Base-by-base conservation (phyloP, 2,329 filamentous ascomycete genomes). In the Diplodia scrobiculata region DNA sequence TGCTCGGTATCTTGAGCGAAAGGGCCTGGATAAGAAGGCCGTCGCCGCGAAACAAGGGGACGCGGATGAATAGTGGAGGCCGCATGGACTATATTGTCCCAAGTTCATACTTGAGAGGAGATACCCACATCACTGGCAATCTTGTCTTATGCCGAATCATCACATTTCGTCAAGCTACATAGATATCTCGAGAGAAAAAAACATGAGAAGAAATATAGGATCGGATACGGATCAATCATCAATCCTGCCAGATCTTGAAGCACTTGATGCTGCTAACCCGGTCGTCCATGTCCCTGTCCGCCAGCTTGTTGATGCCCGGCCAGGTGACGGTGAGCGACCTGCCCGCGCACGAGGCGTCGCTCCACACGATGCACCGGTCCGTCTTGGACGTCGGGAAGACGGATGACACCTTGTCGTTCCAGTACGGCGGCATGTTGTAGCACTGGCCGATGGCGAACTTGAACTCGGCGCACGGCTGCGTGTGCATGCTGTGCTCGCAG, bases 1-100 rank as follows among this genome's bases (percentile, higher is more conserved):
- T 74, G 84, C 83, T 62, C 80, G 82, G 68, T 89, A 86, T 76
- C 79, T 82, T 54, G 79, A 78, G 66, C 80, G 78, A 2, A 84
- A 85, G 73, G 80, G 83, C 54, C 73, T 81, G 36, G 58, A 52
- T n/a, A 52, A 52, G n/a, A 66, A 63, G 50, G 48, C 50, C 2
- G 11, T 55, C 13, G 50, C 63, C n/a, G 19, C 54, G 19, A 48
- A 32, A 17, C 21, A 41, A 3, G 27, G 62, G 13, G 55, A 55
- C 17, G 65, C 36, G 10, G 58, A 66, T 38, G 65, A 66, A 21
- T 66, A 66, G 64, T n/a, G n/a, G 25, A 25, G 2, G 2, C 32
- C 10, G 19, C 25, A 13, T 32, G 21, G 47, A 32, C 13, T 14
- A 5, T 25, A 38, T 14, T 27, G 36, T 3, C 38, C 9, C 27